Base-by-base conservation (phyloP, 2,329 filamentous ascomycete genomes). In the Penicillium sp. region DNA sequence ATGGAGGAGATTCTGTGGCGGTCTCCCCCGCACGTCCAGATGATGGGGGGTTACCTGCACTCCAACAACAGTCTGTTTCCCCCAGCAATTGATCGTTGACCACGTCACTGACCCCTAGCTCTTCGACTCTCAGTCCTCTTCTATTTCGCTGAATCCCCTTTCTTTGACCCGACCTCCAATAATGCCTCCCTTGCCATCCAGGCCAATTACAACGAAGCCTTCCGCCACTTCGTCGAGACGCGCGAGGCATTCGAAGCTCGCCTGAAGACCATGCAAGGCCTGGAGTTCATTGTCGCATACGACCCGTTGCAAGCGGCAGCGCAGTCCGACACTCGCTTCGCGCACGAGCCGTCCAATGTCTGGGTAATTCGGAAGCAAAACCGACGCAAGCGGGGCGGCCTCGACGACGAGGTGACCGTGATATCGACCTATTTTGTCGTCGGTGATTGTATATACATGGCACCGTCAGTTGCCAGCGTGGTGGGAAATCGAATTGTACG, bases 111-210 rank as follows among this genome's bases (percentile, higher is more conserved):
- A 21, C 16, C n/a, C 7, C 13, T 27, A 2, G 13, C n/a, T 21
- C 7, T 20, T n/a, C 8, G 2, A 13, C 11, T 36, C 11, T 21
- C 36, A 78, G 71, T 83, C 29, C 72, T 81, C 39, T 78, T 76
- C 56, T 83, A 83, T 62, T 81, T 84, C 57, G 70, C 71, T 41
- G 70, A 76, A 50, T 80, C 78, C 2, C 78, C 77, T n/a, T 83
- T 81, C 68, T 82, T 80, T 60, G 80, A 83, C 46, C 63, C 67
- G 16, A 74, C 70, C 10, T 79, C 75, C 45, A 81, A 81, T 60
- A 83, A 83, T 62, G 74, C 75, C 47, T 70, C 77, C 7, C 64
- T 78, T 34, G 64, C 75, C 47, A 68, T 70, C 16, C 78, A 81
- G 55, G 69, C 72, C 9, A 70, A 64, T 43, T 68, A 67, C 47